Evolutionary conservation across 768 basidiomycete genomes (phyloP).

Genomic region (Hebeloma cylindrosporum): DNA sequence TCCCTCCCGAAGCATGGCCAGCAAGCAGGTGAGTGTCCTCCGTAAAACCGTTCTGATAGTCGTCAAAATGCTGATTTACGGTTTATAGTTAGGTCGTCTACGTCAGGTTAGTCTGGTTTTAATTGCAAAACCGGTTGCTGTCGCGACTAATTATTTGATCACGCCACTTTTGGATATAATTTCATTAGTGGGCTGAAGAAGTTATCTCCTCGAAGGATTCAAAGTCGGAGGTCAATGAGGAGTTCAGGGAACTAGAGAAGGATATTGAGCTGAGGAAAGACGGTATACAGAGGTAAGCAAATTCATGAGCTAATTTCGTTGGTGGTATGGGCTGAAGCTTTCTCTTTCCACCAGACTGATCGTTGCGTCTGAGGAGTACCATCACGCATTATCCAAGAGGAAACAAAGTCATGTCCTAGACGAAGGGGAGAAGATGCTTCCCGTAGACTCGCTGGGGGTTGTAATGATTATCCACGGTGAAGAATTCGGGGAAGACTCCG

Average conservation of each 20-base stretch:
- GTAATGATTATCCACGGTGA: conserved; percentile 88
- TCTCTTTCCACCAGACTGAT: conserved; percentile 51
- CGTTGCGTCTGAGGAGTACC: conserved; percentile 69
- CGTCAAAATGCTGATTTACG: background rate
- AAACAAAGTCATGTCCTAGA: conserved; percentile 63
- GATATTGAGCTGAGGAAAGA: conserved; percentile 81
- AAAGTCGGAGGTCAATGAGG: conserved; percentile 75
- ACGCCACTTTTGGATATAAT: conserved; percentile 25
- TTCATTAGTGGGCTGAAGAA: conserved; percentile 85
- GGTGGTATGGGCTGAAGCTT: background rate
- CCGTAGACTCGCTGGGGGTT: conserved; percentile 77
- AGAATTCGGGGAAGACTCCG: conserved; percentile 74
- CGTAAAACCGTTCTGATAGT: background rate
- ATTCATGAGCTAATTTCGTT: background rate
- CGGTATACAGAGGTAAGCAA: conserved; percentile 67
- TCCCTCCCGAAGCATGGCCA: conserved; percentile 48
- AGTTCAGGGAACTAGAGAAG: conserved; percentile 77
- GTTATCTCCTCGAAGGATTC: conserved; percentile 83
- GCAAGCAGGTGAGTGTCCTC: conserved; percentile 51
- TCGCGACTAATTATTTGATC: conserved; percentile 21
- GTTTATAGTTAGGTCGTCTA: conserved; percentile 66
- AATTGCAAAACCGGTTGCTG: conserved; percentile 12
- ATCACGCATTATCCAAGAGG: conserved; percentile 72
- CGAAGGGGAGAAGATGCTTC: conserved; percentile 68
- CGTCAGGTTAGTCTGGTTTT: conserved; percentile 57